These are phyloP conservation scores for Beauveria sp. DNA, from an alignment of 2,329 filamentous ascomycete species.

Conservation along the genomic window DNA sequence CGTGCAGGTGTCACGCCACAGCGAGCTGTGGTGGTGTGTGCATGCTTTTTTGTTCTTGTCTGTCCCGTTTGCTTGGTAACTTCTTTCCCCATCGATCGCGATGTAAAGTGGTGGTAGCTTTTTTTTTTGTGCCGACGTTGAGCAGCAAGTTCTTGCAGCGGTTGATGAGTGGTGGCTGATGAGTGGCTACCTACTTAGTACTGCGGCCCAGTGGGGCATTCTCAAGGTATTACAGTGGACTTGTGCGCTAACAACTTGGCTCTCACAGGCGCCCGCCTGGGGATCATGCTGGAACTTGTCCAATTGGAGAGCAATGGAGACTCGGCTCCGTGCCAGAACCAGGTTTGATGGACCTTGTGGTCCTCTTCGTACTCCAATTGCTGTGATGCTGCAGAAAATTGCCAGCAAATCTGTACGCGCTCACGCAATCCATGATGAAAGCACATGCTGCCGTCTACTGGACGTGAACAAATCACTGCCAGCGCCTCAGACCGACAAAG, in stretches of 20 bases:
- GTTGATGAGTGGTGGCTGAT: no score
- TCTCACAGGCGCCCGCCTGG: neutral
- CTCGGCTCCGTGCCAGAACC: neutral
- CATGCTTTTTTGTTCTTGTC: neutral
- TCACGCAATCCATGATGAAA: neutral
- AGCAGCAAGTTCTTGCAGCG: no score
- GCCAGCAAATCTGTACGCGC: neutral
- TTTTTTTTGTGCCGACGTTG: no score
- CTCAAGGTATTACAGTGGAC: neutral
- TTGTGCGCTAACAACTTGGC: neutral
- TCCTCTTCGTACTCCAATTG: neutral
- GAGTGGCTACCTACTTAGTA: no score
- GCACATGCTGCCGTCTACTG: neutral
- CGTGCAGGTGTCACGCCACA: slow-evolving; percentile 1
- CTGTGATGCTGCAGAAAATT: neutral
- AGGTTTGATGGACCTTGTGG: neutral
- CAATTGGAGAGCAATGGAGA: neutral
- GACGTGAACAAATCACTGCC: neutral
- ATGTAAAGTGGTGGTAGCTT: no score
- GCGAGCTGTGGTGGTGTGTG: neutral
- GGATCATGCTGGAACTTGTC: neutral
- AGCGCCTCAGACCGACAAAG: neutral
- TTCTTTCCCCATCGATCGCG: neutral
- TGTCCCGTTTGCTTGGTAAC: neutral
- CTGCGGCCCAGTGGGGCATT: no score